phyloP scores from a whole-genome alignment of 176 grass and related monocot genomes.

The Aegilops bicornis region DNA sequence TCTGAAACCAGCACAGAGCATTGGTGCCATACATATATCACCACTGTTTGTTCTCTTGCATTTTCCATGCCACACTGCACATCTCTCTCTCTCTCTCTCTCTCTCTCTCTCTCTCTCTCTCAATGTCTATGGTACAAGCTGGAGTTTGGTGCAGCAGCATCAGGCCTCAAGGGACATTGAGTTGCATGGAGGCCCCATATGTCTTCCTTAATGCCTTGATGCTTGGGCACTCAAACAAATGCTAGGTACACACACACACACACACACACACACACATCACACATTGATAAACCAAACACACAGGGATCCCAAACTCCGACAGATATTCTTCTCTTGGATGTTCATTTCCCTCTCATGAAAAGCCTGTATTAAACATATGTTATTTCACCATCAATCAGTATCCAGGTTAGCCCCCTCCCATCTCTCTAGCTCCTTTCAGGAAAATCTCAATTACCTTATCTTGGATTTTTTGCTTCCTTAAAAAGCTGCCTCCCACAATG shows the following conservation, averaged over 20 bases:
- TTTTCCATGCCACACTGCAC: neutral
- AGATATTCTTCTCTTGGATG: conserved; percentile 17
- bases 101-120: neutral
- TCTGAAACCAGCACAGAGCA: conserved; percentile 51
- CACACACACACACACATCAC: neutral
- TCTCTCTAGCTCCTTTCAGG: neutral
- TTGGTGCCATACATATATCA: conserved; percentile 27
- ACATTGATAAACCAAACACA: conserved; percentile 30
- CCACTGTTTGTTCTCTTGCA: conserved; percentile 37
- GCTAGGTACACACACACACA: neutral
- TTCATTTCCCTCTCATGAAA: conserved; percentile 15
- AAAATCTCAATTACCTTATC: conserved; percentile 39
- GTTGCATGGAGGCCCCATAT: conserved; percentile 67
- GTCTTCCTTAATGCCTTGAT: conserved; percentile 46
- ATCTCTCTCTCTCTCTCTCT: conserved; percentile 32
- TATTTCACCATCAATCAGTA: conserved; percentile 11
- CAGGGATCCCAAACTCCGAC: neutral
- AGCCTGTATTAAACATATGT: neutral
- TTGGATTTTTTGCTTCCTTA: conserved; percentile 53
- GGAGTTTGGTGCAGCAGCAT: conserved; percentile 72
- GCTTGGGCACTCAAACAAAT: conserved; percentile 26
- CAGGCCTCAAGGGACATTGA: conserved; percentile 53
- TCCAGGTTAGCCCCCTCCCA: neutral
- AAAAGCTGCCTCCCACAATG: conserved; percentile 28
- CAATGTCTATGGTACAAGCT: conserved; percentile 33